phyloP scores from a whole-genome alignment of 2,329 filamentous ascomycete species.

The Hypomyces perniciosus region DNA sequence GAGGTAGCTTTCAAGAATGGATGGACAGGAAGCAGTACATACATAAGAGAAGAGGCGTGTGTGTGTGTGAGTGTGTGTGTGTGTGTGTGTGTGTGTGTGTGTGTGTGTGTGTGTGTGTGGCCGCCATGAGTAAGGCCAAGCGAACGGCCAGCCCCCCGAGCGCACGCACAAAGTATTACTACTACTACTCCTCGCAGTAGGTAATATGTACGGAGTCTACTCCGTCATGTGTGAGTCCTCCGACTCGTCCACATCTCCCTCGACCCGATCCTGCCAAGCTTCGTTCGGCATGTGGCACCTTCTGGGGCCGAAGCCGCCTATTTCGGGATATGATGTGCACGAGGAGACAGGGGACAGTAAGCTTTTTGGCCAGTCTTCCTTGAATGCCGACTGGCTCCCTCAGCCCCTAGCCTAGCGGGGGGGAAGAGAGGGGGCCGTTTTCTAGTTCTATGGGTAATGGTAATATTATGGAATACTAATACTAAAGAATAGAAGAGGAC shows the following conservation, averaged over 20 bases:
- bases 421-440: not conserved
- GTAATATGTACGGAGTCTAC: not conserved
- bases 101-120: no score
- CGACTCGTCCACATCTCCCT: not conserved
- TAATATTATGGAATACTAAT: not conserved
- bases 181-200: not conserved
- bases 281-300: slow-evolving; percentile 23
- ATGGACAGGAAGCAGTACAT: no score
- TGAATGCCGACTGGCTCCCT: slow-evolving; percentile 12
- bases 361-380: slow-evolving; percentile 13
- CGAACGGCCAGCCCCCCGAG: no score
- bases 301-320: slow-evolving; percentile 16
- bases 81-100: no score
- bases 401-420: slow-evolving; percentile 1
- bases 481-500: not conserved
- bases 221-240: not conserved
- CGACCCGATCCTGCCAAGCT: slow-evolving; percentile 20
- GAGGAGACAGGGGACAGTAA: slow-evolving; percentile 11
- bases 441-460: not conserved
- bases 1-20: no score
- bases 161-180: no score
- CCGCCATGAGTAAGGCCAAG: no score
- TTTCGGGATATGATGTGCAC: slow-evolving; percentile 18
- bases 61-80: no score
- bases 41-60: no score